Evolutionary conservation across 192 early-diverging fungal species (phyloP).

Genomic region (Coemansia sp.): DNA sequence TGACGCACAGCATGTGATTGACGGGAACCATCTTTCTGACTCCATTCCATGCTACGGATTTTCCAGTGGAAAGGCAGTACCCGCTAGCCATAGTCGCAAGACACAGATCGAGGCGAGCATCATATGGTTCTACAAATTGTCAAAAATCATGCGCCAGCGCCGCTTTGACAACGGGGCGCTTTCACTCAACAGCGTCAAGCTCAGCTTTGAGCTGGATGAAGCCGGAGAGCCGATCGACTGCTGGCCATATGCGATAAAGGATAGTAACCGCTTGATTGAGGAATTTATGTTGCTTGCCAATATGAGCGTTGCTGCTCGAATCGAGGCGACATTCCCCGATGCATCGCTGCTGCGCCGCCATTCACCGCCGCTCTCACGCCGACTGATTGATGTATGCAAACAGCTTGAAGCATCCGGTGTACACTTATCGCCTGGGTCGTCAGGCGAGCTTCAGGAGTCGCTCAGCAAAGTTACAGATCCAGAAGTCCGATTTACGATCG

Average conservation of each 20-base stretch:
- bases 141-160: slow-evolving; percentile 58
- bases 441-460: slow-evolving; percentile 60
- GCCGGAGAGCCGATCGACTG: slow-evolving; percentile 85
- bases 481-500: slow-evolving; percentile 23
- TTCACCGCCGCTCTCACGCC: slow-evolving; percentile 52
- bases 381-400: slow-evolving; percentile 29
- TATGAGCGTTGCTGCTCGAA: slow-evolving; percentile 88
- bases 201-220: slow-evolving; percentile 89
- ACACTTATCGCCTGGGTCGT: slow-evolving; percentile 56
- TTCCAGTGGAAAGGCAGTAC: slow-evolving; percentile 7
- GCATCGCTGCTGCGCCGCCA: slow-evolving; percentile 80
- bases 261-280: slow-evolving; percentile 93
- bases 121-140: slow-evolving; percentile 56
- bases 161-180: slow-evolving; percentile 82
- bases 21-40: slow-evolving; percentile 26
- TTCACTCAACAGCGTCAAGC: slow-evolving; percentile 87
- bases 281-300: slow-evolving; percentile 92
- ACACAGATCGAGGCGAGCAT: slow-evolving; percentile 58
- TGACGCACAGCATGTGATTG: slow-evolving; percentile 84
- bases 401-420: slow-evolving; percentile 60
- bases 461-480: slow-evolving; percentile 52
- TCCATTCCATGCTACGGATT: slow-evolving; percentile 16
- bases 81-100: slow-evolving; percentile 15
- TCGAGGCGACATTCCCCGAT: slow-evolving; percentile 73
- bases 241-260: slow-evolving; percentile 55